Evolutionary conservation across 2,329 filamentous ascomycete species (phyloP).

Genomic region (Diaporthe vaccinii): DNA sequence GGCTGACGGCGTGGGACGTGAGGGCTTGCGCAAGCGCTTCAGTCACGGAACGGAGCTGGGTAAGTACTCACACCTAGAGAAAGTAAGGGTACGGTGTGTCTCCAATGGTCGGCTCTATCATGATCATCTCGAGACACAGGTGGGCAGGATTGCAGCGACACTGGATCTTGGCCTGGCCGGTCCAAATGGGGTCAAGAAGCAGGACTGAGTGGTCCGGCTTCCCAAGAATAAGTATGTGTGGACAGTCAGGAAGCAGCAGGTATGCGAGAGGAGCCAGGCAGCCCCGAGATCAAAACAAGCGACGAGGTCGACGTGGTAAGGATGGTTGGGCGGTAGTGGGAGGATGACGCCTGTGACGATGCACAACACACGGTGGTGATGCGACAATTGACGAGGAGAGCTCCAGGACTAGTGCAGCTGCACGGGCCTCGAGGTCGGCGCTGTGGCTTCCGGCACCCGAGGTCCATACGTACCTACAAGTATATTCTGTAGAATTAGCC

Average conservation of each 20-base stretch:
- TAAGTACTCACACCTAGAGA: constrained; percentile 30
- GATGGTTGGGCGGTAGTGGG: constrained; percentile 15
- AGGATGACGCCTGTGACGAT: constrained; percentile 25
- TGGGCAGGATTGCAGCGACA: constrained; percentile 26
- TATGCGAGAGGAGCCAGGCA: neutral
- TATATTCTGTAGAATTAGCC: neutral
- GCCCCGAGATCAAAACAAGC: constrained; percentile 30
- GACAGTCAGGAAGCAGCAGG: constrained; percentile 15
- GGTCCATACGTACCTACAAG: neutral
- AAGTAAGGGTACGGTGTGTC: constrained; percentile 21
- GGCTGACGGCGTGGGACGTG: neutral
- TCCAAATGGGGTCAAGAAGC: constrained; percentile 15
- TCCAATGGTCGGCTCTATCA: constrained; percentile 35
- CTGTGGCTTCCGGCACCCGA: constrained; percentile 22
- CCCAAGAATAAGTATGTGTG: constrained; percentile 18
- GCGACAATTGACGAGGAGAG: constrained; percentile 34
- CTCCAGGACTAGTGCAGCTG: constrained; percentile 20
- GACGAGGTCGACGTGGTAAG: constrained; percentile 13
- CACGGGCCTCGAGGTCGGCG: constrained; percentile 23
- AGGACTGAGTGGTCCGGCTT: neutral
- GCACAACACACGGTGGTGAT: constrained; percentile 13
- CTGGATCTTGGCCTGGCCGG: constrained; percentile 31
- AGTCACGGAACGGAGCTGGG: neutral
- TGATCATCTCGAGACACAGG: constrained; percentile 36
- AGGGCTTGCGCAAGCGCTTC: neutral